A percentile compares a stretch with the other conserved stretches of the same genome.
Conservation (phyloP, 441 rosid genomes). For the Populus hybrid region DNA sequence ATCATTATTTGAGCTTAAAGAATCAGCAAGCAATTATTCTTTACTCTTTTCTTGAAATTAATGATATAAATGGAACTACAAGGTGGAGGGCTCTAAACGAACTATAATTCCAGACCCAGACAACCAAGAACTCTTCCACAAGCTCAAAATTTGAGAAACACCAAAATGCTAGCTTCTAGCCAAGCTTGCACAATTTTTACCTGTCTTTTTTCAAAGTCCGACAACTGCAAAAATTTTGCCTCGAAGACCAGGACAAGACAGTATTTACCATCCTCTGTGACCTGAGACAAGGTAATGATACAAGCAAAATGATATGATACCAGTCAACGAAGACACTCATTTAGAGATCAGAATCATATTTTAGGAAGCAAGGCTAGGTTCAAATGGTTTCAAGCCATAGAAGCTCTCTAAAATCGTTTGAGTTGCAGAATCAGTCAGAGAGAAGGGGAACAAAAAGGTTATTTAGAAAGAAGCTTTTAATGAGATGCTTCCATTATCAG, state of each 20-base stretch:
- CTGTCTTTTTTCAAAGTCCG: slow-evolving; percentile 86
- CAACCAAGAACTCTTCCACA: background rate
- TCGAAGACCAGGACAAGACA: slow-evolving; percentile 70
- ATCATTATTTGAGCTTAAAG: slow-evolving; percentile 6
- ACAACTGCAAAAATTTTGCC: slow-evolving; percentile 70
- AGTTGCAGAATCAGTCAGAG: too few species aligned
- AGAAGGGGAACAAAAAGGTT: too few species aligned
- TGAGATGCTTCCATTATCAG: too few species aligned
- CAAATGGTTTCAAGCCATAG: slow-evolving; percentile 1
- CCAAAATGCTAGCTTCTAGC: background rate
- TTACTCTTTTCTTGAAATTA: background rate
- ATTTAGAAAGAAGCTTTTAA: too few species aligned
- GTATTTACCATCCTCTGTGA: slow-evolving; percentile 76
- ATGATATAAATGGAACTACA: background rate
- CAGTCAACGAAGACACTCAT: too few species aligned
- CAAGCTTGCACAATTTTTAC: slow-evolving; percentile 29
- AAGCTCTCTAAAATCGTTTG: background rate
- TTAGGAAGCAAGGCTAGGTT: background rate
- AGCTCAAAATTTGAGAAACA: background rate
- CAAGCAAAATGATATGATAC: background rate
- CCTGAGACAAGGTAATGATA: slow-evolving; percentile 36
- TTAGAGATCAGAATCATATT: background rate
- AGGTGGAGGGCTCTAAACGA: background rate
- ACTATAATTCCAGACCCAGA: background rate
- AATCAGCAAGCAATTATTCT: slow-evolving; percentile 11